phyloP scores from a whole-genome alignment of 164 flowering plant species.

The Protea cynaroides region DNA sequence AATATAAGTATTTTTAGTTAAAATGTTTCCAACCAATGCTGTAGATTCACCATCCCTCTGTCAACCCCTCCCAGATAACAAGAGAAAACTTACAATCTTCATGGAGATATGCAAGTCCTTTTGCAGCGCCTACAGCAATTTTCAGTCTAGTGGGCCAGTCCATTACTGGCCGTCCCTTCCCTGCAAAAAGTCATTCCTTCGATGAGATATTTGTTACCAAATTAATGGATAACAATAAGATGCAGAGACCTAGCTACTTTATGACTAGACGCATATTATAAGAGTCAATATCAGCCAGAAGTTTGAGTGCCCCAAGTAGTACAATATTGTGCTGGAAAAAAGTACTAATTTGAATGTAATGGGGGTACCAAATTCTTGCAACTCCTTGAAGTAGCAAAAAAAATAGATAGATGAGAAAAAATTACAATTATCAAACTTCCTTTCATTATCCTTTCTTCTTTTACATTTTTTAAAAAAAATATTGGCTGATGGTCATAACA shows the following conservation, averaged over 20 bases:
- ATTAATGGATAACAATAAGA: neutral
- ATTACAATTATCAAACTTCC: neutral
- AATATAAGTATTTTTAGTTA: conserved; percentile 5
- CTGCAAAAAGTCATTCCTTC: conserved; percentile 32
- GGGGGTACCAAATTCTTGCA: too few species aligned
- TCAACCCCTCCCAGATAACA: neutral
- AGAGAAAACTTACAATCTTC: conserved; percentile 74
- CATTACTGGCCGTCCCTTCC: conserved; percentile 79
- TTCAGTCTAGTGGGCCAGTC: conserved; percentile 74
- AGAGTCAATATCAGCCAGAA: neutral
- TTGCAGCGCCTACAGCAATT: conserved; percentile 92
- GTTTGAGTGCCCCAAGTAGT: neutral
- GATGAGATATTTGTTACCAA: neutral
- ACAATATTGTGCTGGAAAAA: too few species aligned
- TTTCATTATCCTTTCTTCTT: neutral
- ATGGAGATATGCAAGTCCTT: conserved; percentile 92
- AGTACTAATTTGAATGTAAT: neutral
- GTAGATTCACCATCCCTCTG: neutral
- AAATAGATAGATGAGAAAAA: too few species aligned
- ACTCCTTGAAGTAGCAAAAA: neutral
- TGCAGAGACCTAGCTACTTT: neutral
- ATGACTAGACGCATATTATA: neutral
- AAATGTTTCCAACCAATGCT: neutral
- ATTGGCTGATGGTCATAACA: neutral
- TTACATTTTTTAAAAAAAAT: neutral